Percentiles rank a stretch among this genome's conserved stretches.
Evolutionary conservation across 208 protist species (phyloP).

Genomic region (Lotmaria passim): DNA sequence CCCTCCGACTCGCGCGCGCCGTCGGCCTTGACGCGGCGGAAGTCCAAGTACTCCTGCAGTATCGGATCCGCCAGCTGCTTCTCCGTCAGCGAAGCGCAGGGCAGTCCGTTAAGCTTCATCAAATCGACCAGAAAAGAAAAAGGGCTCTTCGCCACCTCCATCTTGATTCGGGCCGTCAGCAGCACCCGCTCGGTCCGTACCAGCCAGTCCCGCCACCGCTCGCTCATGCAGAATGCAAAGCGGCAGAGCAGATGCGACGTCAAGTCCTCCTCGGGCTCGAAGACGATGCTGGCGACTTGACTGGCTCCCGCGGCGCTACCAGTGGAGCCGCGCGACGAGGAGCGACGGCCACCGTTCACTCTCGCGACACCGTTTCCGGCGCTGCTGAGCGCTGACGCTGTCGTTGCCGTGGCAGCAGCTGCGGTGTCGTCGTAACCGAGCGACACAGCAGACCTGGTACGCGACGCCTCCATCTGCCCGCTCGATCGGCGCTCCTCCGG

Average conservation of each 20-base stretch:
- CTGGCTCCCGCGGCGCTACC: slow-evolving; percentile 12
- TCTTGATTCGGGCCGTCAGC: slow-evolving; percentile 72
- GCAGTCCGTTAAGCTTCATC: slow-evolving; percentile 77
- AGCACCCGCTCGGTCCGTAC: slow-evolving; percentile 80
- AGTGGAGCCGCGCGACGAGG: slow-evolving; percentile 36
- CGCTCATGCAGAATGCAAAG: slow-evolving; percentile 92
- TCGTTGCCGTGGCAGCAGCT: not conserved
- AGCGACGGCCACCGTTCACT: slow-evolving; percentile 34
- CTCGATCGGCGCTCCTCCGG: slow-evolving; percentile 65
- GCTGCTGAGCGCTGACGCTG: not conserved
- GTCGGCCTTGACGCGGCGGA: slow-evolving; percentile 42
- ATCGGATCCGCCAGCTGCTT: slow-evolving; percentile 43
- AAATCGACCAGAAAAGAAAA: slow-evolving; percentile 68
- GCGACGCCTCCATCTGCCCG: slow-evolving; percentile 18
- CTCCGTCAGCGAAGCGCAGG: slow-evolving; percentile 65
- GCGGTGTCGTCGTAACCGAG: slow-evolving; percentile 37
- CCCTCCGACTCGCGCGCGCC: slow-evolving; percentile 38
- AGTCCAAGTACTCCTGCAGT: slow-evolving; percentile 73
- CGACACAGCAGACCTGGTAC: slow-evolving; percentile 14
- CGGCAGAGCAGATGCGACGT: slow-evolving; percentile 80
- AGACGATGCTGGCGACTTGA: slow-evolving; percentile 44
- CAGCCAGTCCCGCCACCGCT: slow-evolving; percentile 91
- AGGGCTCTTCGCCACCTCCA: slow-evolving; percentile 74
- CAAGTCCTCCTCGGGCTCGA: slow-evolving; percentile 83
- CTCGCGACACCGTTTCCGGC: too few species aligned